phyloP scores from a whole-genome alignment of 257 asterid species.

The Cinchona pubescens region DNA sequence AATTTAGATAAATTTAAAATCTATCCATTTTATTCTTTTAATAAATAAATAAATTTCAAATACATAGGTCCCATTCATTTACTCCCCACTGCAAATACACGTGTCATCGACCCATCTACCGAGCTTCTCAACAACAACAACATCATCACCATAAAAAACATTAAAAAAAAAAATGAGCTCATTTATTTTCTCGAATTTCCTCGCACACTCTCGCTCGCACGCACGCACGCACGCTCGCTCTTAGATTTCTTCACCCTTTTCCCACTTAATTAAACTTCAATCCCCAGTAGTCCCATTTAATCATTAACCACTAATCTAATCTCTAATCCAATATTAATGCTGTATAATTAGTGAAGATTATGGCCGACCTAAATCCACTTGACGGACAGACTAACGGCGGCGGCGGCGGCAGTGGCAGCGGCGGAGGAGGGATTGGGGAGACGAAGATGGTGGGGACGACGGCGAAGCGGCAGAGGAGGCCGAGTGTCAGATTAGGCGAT shows the following conservation, averaged over 20 bases:
- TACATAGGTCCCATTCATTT: too few species aligned
- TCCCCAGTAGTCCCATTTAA: background rate
- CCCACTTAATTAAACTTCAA: background rate
- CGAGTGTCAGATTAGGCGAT: conserved; percentile 88
- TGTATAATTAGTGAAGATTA: background rate
- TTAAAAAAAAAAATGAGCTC: too few species aligned
- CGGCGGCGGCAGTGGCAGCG: background rate
- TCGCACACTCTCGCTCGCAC: background rate
- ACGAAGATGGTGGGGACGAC: conserved; percentile 12
- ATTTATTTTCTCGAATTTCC: background rate
- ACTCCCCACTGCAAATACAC: conserved; percentile 6
- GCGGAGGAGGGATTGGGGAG: background rate
- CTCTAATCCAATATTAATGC: background rate
- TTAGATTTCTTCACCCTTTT: conserved; percentile 5
- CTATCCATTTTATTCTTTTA: too few species aligned
- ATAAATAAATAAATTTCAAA: too few species aligned
- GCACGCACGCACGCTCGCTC: too few species aligned
- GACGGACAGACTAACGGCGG: conserved; percentile 16
- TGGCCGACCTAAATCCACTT: conserved; percentile 56
- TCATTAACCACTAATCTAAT: too few species aligned
- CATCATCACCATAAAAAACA: background rate
- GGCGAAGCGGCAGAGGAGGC: conserved; percentile 82
- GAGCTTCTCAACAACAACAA: background rate
- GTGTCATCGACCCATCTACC: conserved; percentile 9
- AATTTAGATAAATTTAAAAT: too few species aligned